A percentile compares a stretch with the other conserved stretches of the same genome.
phyloP scores from a whole-genome alignment of 2,329 filamentous ascomycete genomes.

The Cladosporium velox region DNA sequence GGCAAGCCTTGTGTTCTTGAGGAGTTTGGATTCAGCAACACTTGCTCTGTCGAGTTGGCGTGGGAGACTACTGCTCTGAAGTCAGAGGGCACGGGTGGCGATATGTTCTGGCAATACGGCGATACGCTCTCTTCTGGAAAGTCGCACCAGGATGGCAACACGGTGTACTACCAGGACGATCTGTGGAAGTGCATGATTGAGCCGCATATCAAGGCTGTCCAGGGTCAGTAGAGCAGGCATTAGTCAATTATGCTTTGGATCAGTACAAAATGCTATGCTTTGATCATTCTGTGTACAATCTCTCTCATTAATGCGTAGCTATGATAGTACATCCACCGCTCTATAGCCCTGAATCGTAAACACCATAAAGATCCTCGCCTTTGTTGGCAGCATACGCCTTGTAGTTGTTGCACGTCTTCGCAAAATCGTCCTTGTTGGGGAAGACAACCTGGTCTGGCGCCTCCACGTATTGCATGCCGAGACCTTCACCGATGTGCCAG shows the following conservation, averaged over 20 bases:
- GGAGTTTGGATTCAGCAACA: constrained; percentile 27
- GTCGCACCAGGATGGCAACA: constrained; percentile 28
- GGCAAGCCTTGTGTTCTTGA: constrained; percentile 31
- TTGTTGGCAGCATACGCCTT: constrained; percentile 35
- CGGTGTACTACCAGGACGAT: constrained; percentile 25
- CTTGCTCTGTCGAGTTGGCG: constrained; percentile 23
- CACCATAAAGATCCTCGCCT: constrained; percentile 33
- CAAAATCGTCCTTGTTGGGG: constrained; percentile 33
- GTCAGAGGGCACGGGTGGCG: constrained; percentile 23
- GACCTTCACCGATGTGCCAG: constrained; percentile 60
- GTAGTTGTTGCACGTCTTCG: constrained; percentile 39
- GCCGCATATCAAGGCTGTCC: constrained; percentile 24
- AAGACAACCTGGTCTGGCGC: constrained; percentile 37
- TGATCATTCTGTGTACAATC: background rate
- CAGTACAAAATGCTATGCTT: background rate
- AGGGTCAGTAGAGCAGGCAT: background rate
- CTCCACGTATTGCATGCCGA: constrained; percentile 58
- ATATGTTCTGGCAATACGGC: constrained; percentile 33
- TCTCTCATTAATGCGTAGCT: background rate
- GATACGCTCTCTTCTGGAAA: constrained; percentile 28
- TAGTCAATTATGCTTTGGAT: background rate
- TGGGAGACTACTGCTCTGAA: constrained; percentile 29
- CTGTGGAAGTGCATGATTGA: constrained; percentile 24
- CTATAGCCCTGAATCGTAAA: constrained; percentile 36
- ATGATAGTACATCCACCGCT: background rate